Conservation (phyloP, 805 yeast genomes). For the Candida takata region DNA sequence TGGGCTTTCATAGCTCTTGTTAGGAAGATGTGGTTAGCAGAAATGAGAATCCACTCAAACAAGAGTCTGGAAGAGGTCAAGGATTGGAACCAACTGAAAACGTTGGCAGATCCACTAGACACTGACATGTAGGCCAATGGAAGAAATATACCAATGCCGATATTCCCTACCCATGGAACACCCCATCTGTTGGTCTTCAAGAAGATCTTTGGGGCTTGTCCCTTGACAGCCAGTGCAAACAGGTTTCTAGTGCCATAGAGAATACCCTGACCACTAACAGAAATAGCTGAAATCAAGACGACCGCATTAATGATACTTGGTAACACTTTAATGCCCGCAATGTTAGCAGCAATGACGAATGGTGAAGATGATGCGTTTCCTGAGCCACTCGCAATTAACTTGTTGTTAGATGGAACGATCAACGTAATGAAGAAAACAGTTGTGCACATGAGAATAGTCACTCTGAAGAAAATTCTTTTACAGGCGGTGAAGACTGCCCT, state of each 20-base stretch:
- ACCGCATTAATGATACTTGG: slow-evolving; percentile 32
- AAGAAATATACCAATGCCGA: slow-evolving; percentile 23
- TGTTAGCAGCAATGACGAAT: slow-evolving; percentile 37
- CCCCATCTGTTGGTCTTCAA: slow-evolving; percentile 27
- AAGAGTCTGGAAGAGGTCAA: slow-evolving; percentile 26
- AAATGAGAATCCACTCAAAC: slow-evolving; percentile 26
- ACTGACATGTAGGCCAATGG: slow-evolving; percentile 30
- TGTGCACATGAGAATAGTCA: slow-evolving; percentile 25
- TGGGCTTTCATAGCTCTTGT: slow-evolving; percentile 33
- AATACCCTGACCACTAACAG: slow-evolving; percentile 28
- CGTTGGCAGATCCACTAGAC: slow-evolving; percentile 23
- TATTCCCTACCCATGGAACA: slow-evolving; percentile 25
- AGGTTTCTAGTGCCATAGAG: slow-evolving; percentile 26
- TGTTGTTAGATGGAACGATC: slow-evolving; percentile 28
- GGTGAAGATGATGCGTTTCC: slow-evolving; percentile 30
- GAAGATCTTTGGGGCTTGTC: slow-evolving; percentile 32
- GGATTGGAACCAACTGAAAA: slow-evolving; percentile 29
- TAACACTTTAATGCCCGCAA: slow-evolving; percentile 34
- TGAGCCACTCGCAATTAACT: slow-evolving; percentile 22
- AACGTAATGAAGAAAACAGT: slow-evolving; percentile 29
- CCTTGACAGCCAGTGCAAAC: slow-evolving; percentile 30
- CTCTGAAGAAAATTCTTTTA: slow-evolving; percentile 28
- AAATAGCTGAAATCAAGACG: slow-evolving; percentile 32
- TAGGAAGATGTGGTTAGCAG: slow-evolving; percentile 26
- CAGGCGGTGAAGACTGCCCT: slow-evolving; percentile 54